Base-by-base conservation (phyloP, 352 stramenopile species). In the Phytopythium mirpurense region DNA sequence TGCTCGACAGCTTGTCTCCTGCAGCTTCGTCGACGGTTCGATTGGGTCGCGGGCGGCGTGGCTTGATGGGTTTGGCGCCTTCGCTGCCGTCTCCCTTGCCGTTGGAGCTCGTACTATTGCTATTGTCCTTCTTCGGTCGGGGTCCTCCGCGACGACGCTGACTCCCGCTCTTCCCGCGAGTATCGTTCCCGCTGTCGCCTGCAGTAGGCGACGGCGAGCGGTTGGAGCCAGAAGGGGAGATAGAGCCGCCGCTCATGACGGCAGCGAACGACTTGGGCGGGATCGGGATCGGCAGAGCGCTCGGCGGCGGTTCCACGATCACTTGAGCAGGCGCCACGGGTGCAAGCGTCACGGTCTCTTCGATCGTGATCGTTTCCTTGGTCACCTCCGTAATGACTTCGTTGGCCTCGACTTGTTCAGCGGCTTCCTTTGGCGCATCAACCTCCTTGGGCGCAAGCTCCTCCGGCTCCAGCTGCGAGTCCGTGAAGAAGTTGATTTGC, bases 401-500 rank as follows among this genome's bases (percentile, higher is more conserved):
- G 15, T 62, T 43, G 16, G 60, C 38, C 5, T 18, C 32, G 44
- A 50, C 38, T 36, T 70, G 41, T 1, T 68, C 58, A 11, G 49
- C 60, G 19, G 40, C 27, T 16, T 62, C 45, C 3, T 27, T 53
- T 24, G 38, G n/a, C 24, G 62, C 45, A 19, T 68, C 51, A 21
- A 57, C 57, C 46, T 83, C 56, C 8, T 29, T 57, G 26, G 23
- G 26, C 34, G 35, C 51, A 37, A 56, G 52, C 3, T 68, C 50
- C 10, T 70, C 48, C 11, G 53, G 32, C 21, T 86, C 77, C 0
- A 90, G 42, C 36, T 83, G 68, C 12, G 81, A 87, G n/a, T 93
- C 83, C 0, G 83, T 88, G 41, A 93, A 91, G 56, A 93, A 93
- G 52, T 88, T 93, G 56, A 93, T 90, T 27, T 89, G 60, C 7